These are phyloP conservation scores for Mucor circinelloides DNA, from an alignment of 371 early-diverging fungal genomes.

Conservation along the genomic window DNA sequence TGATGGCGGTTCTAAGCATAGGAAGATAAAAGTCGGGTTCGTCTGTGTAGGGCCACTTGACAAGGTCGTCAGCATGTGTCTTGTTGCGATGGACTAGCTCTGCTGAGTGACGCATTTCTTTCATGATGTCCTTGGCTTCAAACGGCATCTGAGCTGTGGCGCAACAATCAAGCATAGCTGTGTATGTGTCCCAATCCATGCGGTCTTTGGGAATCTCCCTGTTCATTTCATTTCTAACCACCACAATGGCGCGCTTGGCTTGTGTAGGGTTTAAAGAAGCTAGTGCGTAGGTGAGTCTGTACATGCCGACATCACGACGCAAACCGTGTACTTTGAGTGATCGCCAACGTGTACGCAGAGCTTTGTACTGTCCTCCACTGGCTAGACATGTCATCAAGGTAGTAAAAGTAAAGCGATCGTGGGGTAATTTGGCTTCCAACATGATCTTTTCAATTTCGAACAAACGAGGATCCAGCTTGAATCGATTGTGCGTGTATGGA, in stretches of 20 bases:
- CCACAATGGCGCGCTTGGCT: conserved; percentile 41
- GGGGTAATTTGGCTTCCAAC: conserved; percentile 39
- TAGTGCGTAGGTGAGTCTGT: conserved; percentile 39
- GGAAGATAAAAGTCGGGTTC: conserved; percentile 27
- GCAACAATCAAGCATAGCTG: conserved; percentile 49
- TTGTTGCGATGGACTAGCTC: background rate
- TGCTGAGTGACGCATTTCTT: conserved; percentile 7
- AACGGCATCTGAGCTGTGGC: conserved; percentile 30
- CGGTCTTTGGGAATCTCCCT: conserved; percentile 31
- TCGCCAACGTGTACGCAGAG: conserved; percentile 48
- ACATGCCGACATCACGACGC: conserved; percentile 37
- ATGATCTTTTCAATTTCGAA: conserved; percentile 52
- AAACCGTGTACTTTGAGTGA: conserved; percentile 38
- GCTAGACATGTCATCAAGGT: conserved; percentile 46
- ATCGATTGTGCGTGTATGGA: background rate
- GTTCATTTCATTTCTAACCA: conserved; percentile 39
- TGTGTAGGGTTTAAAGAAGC: conserved; percentile 37
- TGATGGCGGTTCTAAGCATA: conserved; percentile 16
- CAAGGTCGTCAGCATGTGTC: conserved; percentile 14
- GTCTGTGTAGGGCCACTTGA: conserved; percentile 14
- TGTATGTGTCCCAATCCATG: conserved; percentile 27
- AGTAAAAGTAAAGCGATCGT: conserved; percentile 39
- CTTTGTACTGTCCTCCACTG: conserved; percentile 35
- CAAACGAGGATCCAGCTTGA: conserved; percentile 37
- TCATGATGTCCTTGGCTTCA: conserved; percentile 28